Evolutionary conservation across 257 asterid species (phyloP), one percentile per base, ranked within the genome.

Genomic region (Capsicum baccatum): DNA sequence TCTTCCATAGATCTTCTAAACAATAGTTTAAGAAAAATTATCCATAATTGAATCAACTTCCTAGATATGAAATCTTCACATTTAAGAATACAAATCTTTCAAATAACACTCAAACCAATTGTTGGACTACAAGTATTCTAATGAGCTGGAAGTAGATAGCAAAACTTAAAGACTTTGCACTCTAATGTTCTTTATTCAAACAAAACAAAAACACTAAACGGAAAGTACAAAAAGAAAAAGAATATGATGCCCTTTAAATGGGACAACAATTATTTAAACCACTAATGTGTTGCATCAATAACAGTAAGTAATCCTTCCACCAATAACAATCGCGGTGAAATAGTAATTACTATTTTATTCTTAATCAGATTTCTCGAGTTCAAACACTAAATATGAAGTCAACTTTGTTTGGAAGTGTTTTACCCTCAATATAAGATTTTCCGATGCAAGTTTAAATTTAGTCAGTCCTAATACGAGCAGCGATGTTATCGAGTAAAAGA

Each of bases 201-300:
- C 8, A 52, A 76, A 50, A 39, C 42, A 6, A 47, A 16, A 8
- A 16, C 13, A 69, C 10, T 73, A 12, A 50, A 73, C 9, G 57
- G 14, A 50, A 74, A 48, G 19, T 21, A 19, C 6, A 19, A 39
- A 64, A n/a, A 44, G 8, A 47, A 62, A 81, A 10, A 47, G 56
- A 5, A 81, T 26, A 44, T 44, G 62, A 59, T 62, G 6, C 35
- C 60, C 59, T 62, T 39, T 44, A 62, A 63, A 19, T 44, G 42
- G 35, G 19, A 47, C 76, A 62, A 21, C 47, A 81, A 81, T 62
- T 81, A 81, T 81, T 47, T 63, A n/a, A 62, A 81, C 76, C 59
- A 47, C 76, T 62, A 42, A 48, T 62, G 60, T 26, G 73, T 62
- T 81, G 76, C 11, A 81, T 13, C 76, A 62, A 60, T 81, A 44